Percentiles rank a stretch among this genome's conserved stretches.
Conservation (phyloP, 192 early-diverging fungal genomes). For the Dissophora ornata region DNA sequence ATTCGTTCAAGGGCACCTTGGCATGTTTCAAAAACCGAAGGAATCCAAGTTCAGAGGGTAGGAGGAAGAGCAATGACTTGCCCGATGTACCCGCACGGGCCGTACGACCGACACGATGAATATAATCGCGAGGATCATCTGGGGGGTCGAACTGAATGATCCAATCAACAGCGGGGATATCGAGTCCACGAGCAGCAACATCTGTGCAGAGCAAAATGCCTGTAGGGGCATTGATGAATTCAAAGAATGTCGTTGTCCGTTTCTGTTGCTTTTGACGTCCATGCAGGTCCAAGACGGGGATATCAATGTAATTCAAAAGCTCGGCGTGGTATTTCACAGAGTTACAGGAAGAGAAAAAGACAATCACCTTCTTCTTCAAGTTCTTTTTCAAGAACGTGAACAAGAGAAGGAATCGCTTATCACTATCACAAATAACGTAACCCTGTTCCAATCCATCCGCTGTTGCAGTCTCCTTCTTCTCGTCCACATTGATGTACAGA, state of each 20-base stretch:
- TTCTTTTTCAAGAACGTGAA: conserved; percentile 99
- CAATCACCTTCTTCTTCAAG: conserved; percentile 97
- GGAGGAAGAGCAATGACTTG: conserved; percentile 93
- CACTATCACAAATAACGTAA: conserved; percentile 94
- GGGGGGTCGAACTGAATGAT: conserved; percentile 99
- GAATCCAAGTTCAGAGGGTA: conserved; percentile 95
- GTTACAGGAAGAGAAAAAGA: conserved; percentile 98
- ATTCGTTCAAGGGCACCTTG: conserved; percentile 99
- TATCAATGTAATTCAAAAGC: conserved; percentile 98
- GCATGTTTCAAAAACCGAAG: conserved; percentile 97
- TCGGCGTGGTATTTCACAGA: conserved; percentile 98
- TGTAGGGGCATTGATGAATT: conserved; percentile 94
- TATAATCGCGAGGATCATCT: conserved; percentile 98
- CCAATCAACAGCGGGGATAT: conserved; percentile 99
- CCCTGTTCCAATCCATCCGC: conserved; percentile 97
- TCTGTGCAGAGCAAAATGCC: conserved; percentile 97
- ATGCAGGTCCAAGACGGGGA: conserved; percentile 98
- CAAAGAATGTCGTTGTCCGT: conserved; percentile 98
- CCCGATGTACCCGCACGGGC: conserved; percentile 92
- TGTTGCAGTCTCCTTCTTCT: conserved; percentile 94
- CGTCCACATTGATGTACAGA: conserved; percentile 99
- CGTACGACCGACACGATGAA: conserved; percentile 96
- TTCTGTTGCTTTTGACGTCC: conserved; percentile 97
- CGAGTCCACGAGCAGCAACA: conserved; percentile 96
- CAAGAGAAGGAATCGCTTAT: conserved; percentile 94